phyloP scores from a whole-genome alignment of 805 yeast species.

The Wickerhamomyces strasburgensis region DNA sequence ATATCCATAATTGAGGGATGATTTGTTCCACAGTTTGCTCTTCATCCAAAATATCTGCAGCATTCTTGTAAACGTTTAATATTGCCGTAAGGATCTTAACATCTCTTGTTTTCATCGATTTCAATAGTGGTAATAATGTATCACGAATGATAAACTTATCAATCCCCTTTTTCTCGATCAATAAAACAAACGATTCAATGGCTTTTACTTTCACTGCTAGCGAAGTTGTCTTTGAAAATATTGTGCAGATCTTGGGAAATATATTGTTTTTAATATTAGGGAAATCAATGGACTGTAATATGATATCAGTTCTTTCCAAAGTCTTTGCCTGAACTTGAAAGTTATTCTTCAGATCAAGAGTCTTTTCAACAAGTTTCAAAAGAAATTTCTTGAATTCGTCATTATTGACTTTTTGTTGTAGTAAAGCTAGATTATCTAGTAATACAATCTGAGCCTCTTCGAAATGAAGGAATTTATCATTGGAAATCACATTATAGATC shows the following conservation, averaged over 20 bases:
- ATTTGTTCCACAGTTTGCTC: slow-evolving; percentile 49
- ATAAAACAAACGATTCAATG: slow-evolving; percentile 49
- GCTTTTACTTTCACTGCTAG: slow-evolving; percentile 71
- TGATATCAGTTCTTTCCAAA: slow-evolving; percentile 36
- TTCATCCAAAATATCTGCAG: slow-evolving; percentile 37
- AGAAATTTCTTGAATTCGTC: slow-evolving; percentile 45
- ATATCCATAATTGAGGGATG: slow-evolving; percentile 47
- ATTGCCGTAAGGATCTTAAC: slow-evolving; percentile 53
- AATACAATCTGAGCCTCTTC: slow-evolving; percentile 39
- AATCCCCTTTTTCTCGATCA: slow-evolving; percentile 55
- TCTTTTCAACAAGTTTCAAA: slow-evolving; percentile 37
- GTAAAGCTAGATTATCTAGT: slow-evolving; percentile 41
- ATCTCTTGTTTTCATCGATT: slow-evolving; percentile 72
- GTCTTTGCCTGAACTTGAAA: slow-evolving; percentile 49
- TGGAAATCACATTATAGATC: slow-evolving; percentile 15
- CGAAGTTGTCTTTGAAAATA: slow-evolving; percentile 82
- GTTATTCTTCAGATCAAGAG: slow-evolving; percentile 28
- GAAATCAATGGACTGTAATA: slow-evolving; percentile 52
- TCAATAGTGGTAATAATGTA: slow-evolving; percentile 73
- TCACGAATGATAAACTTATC: slow-evolving; percentile 72
- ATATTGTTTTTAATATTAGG: slow-evolving; percentile 67
- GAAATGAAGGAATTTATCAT: slow-evolving; percentile 33
- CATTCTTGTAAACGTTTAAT: slow-evolving; percentile 35
- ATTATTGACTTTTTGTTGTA: slow-evolving; percentile 39
- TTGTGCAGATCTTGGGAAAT: slow-evolving; percentile 65